phyloP scores from a whole-genome alignment of 441 rosid genomes.

The Syzygium malaccense region DNA sequence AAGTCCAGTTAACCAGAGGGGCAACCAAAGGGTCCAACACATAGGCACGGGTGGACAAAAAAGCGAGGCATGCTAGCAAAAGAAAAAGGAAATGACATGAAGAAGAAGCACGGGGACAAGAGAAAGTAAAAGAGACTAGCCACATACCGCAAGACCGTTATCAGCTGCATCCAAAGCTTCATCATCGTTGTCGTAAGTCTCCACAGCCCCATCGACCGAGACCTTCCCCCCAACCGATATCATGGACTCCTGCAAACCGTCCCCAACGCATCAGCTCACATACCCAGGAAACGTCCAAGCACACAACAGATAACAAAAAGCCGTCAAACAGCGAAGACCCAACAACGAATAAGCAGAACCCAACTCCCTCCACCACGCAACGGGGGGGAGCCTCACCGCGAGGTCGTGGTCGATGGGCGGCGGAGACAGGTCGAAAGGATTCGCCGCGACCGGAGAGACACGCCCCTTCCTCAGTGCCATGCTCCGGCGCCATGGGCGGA shows the following conservation, averaged over 20 bases:
- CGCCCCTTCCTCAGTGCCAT: neutral
- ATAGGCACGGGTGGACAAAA: neutral
- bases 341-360: neutral
- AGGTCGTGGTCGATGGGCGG: constrained; percentile 88
- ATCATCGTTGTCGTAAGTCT: constrained; percentile 72
- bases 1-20: neutral
- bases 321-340: neutral
- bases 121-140: neutral
- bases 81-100: neutral
- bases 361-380: neutral
- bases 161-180: constrained; percentile 69
- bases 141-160: constrained; percentile 49
- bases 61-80: neutral
- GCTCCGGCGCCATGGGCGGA: neutral
- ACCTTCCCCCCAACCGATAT: constrained; percentile 51
- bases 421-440: constrained; percentile 66
- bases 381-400: constrained; percentile 28
- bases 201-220: constrained; percentile 62
- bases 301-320: neutral
- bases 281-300: neutral
- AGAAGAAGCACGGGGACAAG: neutral
- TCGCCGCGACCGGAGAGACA: constrained; percentile 6
- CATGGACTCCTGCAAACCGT: constrained; percentile 43
- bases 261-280: neutral
- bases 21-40: neutral